Evolutionary conservation across 2,329 filamentous ascomycete genomes (phyloP), one percentile per base, ranked within the genome.

Genomic region (Neoarthrinium moseri): DNA sequence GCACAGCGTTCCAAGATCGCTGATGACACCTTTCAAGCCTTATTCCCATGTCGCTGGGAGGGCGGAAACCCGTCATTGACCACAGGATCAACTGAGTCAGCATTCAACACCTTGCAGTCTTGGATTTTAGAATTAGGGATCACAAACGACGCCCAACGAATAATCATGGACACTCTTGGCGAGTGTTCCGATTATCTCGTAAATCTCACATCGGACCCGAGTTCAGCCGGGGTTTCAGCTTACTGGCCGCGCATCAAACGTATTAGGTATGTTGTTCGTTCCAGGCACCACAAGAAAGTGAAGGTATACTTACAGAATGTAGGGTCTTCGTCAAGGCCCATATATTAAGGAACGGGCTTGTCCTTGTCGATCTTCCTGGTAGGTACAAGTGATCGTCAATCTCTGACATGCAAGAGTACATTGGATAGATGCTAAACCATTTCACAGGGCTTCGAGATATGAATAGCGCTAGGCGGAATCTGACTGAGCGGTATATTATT

Each of bases 301-400:
- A 32, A 37, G 23, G 2, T 6, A 27, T 15, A 18, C 42, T 64
- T 11, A 62, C 43, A 20, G 17, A 8, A 24, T 17, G n/a, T 29
- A 75, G 71, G 40, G 70, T 78, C 0, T 71, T 60, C 32, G 50
- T 68, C 10, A 68, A 70, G 12, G 48, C 74, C 0, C 57, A 73
- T 48, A 73, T 77, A 15, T 53, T 78, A 7, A 73, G 70, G 46
- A 71, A 68, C 43, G 74, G 74, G 0, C 61, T 77, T 1, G 55
- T 76, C 4, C 62, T 78, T 6, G 73, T 73, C 0, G 74, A 78
- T 47, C 64, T 78, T 15, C 73, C 74, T 21, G 72, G 71, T 73
- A 61, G 18, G 55, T 50, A 4, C 24, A 15, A 34, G 22, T 44
- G 3, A 29, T 22, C 2, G 3, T 12, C 37, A 7, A 12, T 29